Evolutionary conservation across 306 rosid species (phyloP), one percentile per base, ranked within the genome.

Genomic region (Lotus japonicus): DNA sequence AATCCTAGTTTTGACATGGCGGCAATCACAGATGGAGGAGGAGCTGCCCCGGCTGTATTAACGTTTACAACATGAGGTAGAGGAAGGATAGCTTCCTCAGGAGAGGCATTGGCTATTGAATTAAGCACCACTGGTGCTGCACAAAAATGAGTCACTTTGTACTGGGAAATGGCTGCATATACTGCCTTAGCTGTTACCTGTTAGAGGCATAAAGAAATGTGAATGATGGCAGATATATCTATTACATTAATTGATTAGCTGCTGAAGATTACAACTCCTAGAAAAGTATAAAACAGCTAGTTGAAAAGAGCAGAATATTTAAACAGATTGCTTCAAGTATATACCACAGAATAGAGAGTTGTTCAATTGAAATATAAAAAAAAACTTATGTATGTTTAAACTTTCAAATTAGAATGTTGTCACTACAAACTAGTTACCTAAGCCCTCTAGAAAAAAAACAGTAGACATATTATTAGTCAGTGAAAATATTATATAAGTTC

Each of bases 111-210:
- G 26, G 84, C 83, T 56, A 90, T 80, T 52, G 86, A 57, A 79
- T 87, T 90, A 28, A 90, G 95, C 48, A 90, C 96, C 63, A 90
- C 85, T 6, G 96, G 96, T 4, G 94, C 96, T 46, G 91, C 96
- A 75, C 94, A 87, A 69, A 89, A 89, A 72, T 89, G 86, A 59
- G 96, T 89, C 73, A 82, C 94, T 14, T 85, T 77, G 53, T 85
- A 51, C 58, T 87, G 19, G 23, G 83, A 88, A 50, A 89, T 87
- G 10, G 96, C 89, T 49, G 84, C 79, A 66, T 85, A 89, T 36
- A 89, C 67, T 45, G 84, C 83, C 81, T 81, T 87, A 4, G 94
- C 89, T 41, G 89, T 82, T 58, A 89, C 91, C 94, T 89, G 77
- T 2, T 14, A 31, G 10, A 66, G 48, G 14, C 56, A 35, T 18